Percentiles rank a stretch among this genome's conserved stretches.
These are phyloP conservation scores for Groenewaldozyma tartarivorans DNA, from an alignment of 805 yeast genomes.

Conservation along the genomic window DNA sequence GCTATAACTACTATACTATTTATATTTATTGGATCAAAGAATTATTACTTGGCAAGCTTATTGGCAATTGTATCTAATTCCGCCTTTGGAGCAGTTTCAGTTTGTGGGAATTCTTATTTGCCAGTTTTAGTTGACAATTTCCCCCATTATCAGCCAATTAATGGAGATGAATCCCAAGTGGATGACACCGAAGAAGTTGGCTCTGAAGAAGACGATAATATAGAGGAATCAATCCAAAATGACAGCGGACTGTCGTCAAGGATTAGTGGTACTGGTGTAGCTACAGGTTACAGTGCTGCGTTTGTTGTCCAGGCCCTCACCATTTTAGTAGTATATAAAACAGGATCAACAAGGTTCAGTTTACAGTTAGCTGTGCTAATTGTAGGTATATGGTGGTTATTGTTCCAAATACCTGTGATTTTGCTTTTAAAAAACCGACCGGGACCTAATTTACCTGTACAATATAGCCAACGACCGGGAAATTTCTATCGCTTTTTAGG, in stretches of 20 bases:
- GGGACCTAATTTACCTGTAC: slow-evolving; percentile 28
- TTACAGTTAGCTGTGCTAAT: slow-evolving; percentile 50
- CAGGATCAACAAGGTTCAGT: slow-evolving; percentile 30
- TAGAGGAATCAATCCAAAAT: background rate
- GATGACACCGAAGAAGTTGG: background rate
- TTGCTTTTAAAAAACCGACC: slow-evolving; percentile 39
- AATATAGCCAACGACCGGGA: slow-evolving; percentile 8
- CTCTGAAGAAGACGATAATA: background rate
- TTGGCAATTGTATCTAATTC: slow-evolving; percentile 56
- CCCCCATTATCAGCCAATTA: background rate
- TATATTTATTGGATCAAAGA: slow-evolving; percentile 29
- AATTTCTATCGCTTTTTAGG: slow-evolving; percentile 14
- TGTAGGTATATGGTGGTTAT: slow-evolving; percentile 72
- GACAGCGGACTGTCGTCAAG: slow-evolving; percentile 13
- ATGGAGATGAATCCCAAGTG: background rate
- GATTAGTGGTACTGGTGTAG: slow-evolving; percentile 62
- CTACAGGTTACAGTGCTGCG: slow-evolving; percentile 62
- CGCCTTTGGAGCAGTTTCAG: slow-evolving; percentile 69
- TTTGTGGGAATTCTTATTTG: slow-evolving; percentile 66
- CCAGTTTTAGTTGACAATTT: slow-evolving; percentile 42
- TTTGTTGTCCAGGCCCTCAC: slow-evolving; percentile 55
- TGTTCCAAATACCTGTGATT: slow-evolving; percentile 56
- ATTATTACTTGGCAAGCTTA: slow-evolving; percentile 43
- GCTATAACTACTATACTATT: slow-evolving; percentile 43
- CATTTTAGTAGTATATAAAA: slow-evolving; percentile 38